Evolutionary conservation across 495 filamentous ascomycete genomes (phyloP).

Genomic region (Hyaloscypha variabilis): DNA sequence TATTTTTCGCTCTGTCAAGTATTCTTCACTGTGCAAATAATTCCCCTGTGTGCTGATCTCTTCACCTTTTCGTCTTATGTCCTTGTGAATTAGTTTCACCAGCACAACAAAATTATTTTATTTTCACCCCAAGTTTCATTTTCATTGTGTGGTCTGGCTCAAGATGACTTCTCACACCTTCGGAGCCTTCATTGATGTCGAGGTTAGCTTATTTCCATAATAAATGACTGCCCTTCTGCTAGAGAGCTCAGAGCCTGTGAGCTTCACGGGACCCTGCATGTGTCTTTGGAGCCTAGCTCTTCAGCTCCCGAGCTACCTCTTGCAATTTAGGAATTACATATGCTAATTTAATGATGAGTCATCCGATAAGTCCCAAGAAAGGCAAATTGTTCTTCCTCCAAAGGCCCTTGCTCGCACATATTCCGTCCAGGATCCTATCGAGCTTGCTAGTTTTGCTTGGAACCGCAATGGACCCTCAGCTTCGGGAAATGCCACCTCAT

Average conservation of each 20-base stretch:
- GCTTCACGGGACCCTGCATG: too few relatives aligned
- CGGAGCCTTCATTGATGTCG: slow-evolving; percentile 32
- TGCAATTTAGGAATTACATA: too few relatives aligned
- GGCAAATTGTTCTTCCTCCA: slow-evolving; percentile 34
- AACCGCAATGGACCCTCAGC: slow-evolving; percentile 31
- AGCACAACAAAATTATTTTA: background rate
- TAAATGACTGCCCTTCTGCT: too few relatives aligned
- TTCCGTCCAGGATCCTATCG: slow-evolving; percentile 40
- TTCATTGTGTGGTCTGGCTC: background rate
- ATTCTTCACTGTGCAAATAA: background rate
- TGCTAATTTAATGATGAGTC: too few relatives aligned
- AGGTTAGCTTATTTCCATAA: too few relatives aligned
- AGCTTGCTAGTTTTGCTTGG: slow-evolving; percentile 34
- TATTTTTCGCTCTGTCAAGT: background rate
- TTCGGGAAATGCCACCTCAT: slow-evolving; percentile 24
- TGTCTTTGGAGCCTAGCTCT: too few relatives aligned
- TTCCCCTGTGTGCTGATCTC: background rate
- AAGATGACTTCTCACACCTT: slow-evolving; percentile 29
- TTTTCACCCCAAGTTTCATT: background rate
- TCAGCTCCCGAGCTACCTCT: too few relatives aligned
- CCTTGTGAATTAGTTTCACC: background rate
- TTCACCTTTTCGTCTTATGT: background rate
- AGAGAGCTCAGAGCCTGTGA: too few relatives aligned
- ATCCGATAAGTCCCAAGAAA: slow-evolving; percentile 9
- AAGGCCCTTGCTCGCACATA: slow-evolving; percentile 41